phyloP scores from a whole-genome alignment of 163 green algal genomes.

The Scenedesmus sp. region DNA sequence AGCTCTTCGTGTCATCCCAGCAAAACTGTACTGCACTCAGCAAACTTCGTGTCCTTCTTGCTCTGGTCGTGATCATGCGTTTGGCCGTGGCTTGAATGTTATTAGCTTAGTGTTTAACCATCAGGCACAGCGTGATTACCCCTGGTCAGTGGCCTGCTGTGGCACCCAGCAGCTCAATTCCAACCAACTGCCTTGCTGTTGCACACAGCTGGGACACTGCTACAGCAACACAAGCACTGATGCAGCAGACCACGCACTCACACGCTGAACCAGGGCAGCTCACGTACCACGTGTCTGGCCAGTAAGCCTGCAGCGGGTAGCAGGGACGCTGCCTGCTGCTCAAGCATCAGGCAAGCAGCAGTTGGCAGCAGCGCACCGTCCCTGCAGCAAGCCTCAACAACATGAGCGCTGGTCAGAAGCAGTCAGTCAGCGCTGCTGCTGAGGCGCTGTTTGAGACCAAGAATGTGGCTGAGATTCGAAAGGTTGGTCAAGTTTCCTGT shows the following conservation, averaged over 20 bases:
- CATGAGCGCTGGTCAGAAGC: background rate
- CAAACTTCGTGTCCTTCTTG: background rate
- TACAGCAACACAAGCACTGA: background rate
- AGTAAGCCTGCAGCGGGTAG: background rate
- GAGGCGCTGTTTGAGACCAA: conserved; percentile 90
- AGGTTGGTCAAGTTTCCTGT: conserved; percentile 55
- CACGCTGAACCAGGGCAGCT: background rate
- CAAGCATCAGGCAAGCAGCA: background rate
- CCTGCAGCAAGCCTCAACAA: background rate
- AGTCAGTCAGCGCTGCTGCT: conserved; percentile 14
- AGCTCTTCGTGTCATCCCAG: background rate
- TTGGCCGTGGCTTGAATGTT: background rate
- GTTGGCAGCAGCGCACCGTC: background rate
- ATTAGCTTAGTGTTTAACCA: background rate
- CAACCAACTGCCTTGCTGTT: conserved; percentile 15
- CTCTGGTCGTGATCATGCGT: background rate
- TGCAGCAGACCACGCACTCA: background rate
- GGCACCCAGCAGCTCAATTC: background rate
- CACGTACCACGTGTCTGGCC: background rate
- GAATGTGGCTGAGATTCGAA: conserved; percentile 86
- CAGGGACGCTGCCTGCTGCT: background rate
- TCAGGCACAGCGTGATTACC: background rate
- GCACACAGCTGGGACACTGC: background rate
- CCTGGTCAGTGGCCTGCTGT: background rate
- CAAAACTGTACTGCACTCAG: background rate